Conservation (phyloP, 2,329 filamentous ascomycete species). For the Ascochyta viciae-villosae region DNA sequence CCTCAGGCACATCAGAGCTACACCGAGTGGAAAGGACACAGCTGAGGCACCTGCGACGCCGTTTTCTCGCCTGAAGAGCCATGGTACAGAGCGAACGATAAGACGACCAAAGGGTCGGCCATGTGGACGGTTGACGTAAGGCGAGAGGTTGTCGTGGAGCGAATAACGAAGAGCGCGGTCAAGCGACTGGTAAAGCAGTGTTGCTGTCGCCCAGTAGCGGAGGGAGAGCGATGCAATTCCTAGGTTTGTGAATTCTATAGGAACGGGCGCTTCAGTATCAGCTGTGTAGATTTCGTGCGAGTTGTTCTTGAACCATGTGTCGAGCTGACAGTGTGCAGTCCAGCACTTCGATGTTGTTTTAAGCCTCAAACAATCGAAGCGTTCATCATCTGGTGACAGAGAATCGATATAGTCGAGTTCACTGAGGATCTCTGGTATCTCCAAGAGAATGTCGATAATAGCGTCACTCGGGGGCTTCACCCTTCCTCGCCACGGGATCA, state of each 20-base stretch:
- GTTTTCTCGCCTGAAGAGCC: conserved; percentile 32
- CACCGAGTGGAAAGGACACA: conserved; percentile 32
- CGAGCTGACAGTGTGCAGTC: conserved; percentile 29
- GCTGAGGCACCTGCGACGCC: conserved; percentile 30
- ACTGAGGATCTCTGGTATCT: conserved; percentile 42
- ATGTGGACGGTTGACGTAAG: conserved; percentile 26
- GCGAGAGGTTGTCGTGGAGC: conserved; percentile 5
- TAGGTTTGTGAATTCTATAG: conserved; percentile 26
- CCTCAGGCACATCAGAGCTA: conserved; percentile 27
- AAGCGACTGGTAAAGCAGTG: conserved; percentile 32
- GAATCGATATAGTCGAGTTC: conserved; percentile 32
- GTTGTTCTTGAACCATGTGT: conserved; percentile 25
- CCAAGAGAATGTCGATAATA: conserved; percentile 44
- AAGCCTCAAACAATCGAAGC: conserved; percentile 12
- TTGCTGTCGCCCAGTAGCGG: conserved; percentile 34
- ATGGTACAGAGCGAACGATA: conserved; percentile 30
- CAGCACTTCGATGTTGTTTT: conserved; percentile 24
- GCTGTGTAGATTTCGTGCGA: conserved; percentile 22
- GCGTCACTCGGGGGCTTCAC: conserved; percentile 44
- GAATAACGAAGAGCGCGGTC: conserved; percentile 23
- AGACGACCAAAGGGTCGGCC: conserved; percentile 33
- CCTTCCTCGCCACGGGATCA: conserved; percentile 42
- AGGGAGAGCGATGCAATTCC: conserved; percentile 27
- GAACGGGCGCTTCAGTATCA: conserved; percentile 12
- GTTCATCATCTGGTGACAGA: not conserved